These are phyloP conservation scores for Talaromyces wortmannii DNA, from an alignment of 495 filamentous ascomycete species.

Conservation along the genomic window DNA sequence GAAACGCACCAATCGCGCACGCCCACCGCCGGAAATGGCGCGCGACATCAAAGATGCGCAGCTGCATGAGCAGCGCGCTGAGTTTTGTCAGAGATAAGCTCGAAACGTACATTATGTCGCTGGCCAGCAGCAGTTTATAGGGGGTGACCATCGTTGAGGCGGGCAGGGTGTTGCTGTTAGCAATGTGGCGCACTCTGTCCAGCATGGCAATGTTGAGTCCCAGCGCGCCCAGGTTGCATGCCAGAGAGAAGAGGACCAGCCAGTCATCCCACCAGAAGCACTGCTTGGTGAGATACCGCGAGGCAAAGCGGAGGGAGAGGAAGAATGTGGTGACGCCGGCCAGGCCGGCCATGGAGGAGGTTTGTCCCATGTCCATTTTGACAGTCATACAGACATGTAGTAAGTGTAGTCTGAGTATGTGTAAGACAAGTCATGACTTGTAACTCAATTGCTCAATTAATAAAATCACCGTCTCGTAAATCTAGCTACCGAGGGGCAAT, in stretches of 20 bases:
- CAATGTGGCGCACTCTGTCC: not conserved
- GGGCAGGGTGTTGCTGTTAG: not conserved
- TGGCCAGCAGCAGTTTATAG: not conserved
- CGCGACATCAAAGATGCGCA: not conserved
- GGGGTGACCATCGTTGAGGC: not conserved
- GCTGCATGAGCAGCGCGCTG: not conserved
- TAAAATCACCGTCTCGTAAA: no score
- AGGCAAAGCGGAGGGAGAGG: not conserved
- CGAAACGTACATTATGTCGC: not conserved
- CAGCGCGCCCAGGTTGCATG: not conserved
- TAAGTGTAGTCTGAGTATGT: no score
- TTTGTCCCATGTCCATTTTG: no score
- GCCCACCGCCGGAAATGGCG: not conserved
- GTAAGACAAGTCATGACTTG: no score
- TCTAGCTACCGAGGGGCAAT: no score
- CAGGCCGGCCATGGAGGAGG: not conserved
- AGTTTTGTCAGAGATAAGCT: not conserved
- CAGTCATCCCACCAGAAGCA: not conserved
- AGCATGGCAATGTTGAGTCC: not conserved
- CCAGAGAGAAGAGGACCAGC: not conserved
- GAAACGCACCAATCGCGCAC: not conserved
- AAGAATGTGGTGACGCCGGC: not conserved
- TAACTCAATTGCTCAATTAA: no score
- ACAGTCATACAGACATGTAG: no score
- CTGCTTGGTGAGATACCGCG: not conserved